These are phyloP conservation scores for Rhamnella rubrinervis DNA, from an alignment of 331 rosid species.

Conservation along the genomic window DNA sequence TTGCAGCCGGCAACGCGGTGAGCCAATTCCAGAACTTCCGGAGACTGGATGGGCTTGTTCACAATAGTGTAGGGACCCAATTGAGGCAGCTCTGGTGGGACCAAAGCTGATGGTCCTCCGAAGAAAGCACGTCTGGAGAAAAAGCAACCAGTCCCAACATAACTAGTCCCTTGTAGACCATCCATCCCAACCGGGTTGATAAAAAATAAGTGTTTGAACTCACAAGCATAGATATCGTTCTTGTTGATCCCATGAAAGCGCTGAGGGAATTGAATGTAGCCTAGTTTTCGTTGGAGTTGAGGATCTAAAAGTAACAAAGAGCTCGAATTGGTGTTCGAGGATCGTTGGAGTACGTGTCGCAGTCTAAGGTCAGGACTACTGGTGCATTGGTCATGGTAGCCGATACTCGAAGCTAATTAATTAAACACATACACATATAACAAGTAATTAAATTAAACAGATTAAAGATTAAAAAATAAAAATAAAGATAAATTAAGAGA, in stretches of 20 bases:
- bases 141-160: slow-evolving; percentile 37
- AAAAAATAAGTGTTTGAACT: neutral
- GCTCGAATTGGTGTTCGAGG: slow-evolving; percentile 29
- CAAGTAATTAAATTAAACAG: neutral
- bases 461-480: neutral
- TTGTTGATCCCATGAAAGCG: slow-evolving; percentile 34
- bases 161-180: slow-evolving; percentile 32
- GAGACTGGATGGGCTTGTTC: slow-evolving; percentile 18
- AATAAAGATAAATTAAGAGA: neutral
- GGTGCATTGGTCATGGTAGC: slow-evolving; percentile 48
- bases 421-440: neutral
- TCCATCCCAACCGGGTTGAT: slow-evolving; percentile 37
- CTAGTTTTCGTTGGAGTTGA: neutral
- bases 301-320: slow-evolving; percentile 38
- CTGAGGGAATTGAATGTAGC: slow-evolving; percentile 46
- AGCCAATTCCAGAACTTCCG: slow-evolving; percentile 20
- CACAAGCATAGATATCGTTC: slow-evolving; percentile 40
- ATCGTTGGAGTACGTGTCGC: slow-evolving; percentile 49
- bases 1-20: slow-evolving; percentile 29
- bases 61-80: slow-evolving; percentile 26
- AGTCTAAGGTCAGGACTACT: slow-evolving; percentile 34
- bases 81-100: slow-evolving; percentile 24
- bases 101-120: slow-evolving; percentile 32
- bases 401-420: slow-evolving; percentile 44
- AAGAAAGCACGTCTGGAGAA: slow-evolving; percentile 39